Percentiles rank a stretch among this genome's conserved stretches.
Conservation (phyloP, 2,329 filamentous ascomycete genomes). For the Penicillium sp. region DNA sequence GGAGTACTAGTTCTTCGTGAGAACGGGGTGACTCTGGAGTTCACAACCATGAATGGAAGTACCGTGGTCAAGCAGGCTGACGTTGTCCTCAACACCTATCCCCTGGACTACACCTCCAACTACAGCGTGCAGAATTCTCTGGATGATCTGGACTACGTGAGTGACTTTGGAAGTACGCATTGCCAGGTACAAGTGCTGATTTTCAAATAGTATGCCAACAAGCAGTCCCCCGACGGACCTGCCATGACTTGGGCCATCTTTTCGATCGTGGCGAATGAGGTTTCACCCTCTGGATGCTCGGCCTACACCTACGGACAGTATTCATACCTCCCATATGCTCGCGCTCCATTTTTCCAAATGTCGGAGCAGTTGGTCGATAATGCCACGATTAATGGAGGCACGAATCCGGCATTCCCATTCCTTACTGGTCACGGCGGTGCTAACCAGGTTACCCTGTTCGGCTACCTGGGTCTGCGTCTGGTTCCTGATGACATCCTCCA, state of each 20-base stretch:
- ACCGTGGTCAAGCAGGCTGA: slow-evolving; percentile 67
- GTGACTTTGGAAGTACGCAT: slow-evolving; percentile 12
- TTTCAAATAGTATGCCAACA: slow-evolving; percentile 56
- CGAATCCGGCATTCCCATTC: slow-evolving; percentile 66
- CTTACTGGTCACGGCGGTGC: slow-evolving; percentile 66
- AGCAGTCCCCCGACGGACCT: slow-evolving; percentile 63
- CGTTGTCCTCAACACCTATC: slow-evolving; percentile 62
- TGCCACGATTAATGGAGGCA: slow-evolving; percentile 57
- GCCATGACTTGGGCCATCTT: slow-evolving; percentile 71
- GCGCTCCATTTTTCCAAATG: slow-evolving; percentile 66
- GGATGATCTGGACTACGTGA: slow-evolving; percentile 59
- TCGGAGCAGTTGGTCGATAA: slow-evolving; percentile 65
- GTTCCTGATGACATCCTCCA: slow-evolving; percentile 56
- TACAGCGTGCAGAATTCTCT: slow-evolving; percentile 48
- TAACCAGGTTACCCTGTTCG: slow-evolving; percentile 63
- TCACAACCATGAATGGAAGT: slow-evolving; percentile 61
- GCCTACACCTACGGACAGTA: slow-evolving; percentile 64
- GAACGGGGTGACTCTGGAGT: slow-evolving; percentile 61
- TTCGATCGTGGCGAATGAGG: slow-evolving; percentile 60
- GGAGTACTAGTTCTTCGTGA: slow-evolving; percentile 55
- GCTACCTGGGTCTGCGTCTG: slow-evolving; percentile 61
- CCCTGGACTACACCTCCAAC: slow-evolving; percentile 57
- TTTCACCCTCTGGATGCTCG: slow-evolving; percentile 63
- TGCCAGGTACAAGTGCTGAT: slow-evolving; percentile 1
- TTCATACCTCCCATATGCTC: slow-evolving; percentile 59